A percentile compares a stretch with the other conserved stretches of the same genome.
Evolutionary conservation across 345 rosid species (phyloP).

Genomic region (Chamaenerion angustifolium): DNA sequence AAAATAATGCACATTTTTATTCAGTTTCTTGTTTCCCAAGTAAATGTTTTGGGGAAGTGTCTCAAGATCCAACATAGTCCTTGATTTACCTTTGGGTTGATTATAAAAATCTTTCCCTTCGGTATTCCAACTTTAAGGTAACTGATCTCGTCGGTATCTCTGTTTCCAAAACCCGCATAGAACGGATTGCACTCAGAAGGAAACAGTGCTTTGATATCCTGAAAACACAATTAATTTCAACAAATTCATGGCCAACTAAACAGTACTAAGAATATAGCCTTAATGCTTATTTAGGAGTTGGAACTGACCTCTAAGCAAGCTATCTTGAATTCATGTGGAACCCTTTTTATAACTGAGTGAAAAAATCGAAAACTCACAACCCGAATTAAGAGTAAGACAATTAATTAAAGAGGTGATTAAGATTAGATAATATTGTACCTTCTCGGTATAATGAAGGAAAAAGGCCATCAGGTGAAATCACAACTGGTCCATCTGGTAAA

Average conservation of each 20-base stretch:
- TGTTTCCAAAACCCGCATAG: slow-evolving; percentile 97
- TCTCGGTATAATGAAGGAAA: slow-evolving; percentile 86
- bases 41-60: too few relatives aligned
- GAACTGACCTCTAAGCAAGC: slow-evolving; percentile 82
- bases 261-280: too few relatives aligned
- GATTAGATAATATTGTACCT: slow-evolving; percentile 32
- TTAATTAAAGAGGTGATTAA: too few relatives aligned
- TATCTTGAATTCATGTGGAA: slow-evolving; percentile 97
- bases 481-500: slow-evolving; percentile 96
- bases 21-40: neutral
- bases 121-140: slow-evolving; percentile 95
- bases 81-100: slow-evolving; percentile 77
- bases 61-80: neutral
- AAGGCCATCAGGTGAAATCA: slow-evolving; percentile 94
- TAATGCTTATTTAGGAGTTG: too few relatives aligned
- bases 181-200: slow-evolving; percentile 83
- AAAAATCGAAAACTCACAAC: neutral
- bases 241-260: too few relatives aligned
- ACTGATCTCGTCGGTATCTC: slow-evolving; percentile 97
- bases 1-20: neutral
- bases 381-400: too few relatives aligned
- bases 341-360: slow-evolving; percentile 68
- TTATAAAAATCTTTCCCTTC: slow-evolving; percentile 80
- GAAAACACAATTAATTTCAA: slow-evolving; percentile 9
- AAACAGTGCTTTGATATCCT: slow-evolving; percentile 82